Base-by-base conservation (phyloP, 192 early-diverging fungal genomes). In the Chytriomyces hyalinus region DNA sequence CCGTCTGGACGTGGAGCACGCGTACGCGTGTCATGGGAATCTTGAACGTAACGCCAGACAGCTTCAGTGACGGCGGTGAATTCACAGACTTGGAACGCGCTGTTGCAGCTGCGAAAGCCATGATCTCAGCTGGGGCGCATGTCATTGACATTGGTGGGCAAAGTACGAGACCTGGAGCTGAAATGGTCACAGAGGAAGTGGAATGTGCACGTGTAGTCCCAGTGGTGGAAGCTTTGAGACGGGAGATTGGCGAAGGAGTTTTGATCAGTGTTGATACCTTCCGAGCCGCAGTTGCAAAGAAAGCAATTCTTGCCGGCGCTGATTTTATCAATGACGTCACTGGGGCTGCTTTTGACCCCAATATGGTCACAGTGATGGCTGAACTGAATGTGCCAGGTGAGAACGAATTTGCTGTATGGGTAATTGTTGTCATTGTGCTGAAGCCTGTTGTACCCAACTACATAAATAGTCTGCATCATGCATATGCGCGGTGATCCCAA, bases 231-330 rank as follows among this genome's bases (percentile, higher is more conserved):
- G 86, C 86, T 44, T 83, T 99, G 67, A 87, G 97, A 24, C 77
- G 77, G 11, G 87, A 87, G 1, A 86, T 90, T 48, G 76, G 79
- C 20, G 60, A 62, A 24, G 45, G 43, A 11, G 77, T 92, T 9
- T 92, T 96, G 9, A 96, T 99, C 50, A 96, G 94, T 6, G 89
- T 99, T 48, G 97, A 99, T 80, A 99, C 97, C 0, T 98, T 89
- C 83, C 90, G 92, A 47, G 92, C 95, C 44, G 71, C 68, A 15
- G 97, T 99, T 17, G 97, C 97, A 17, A 86, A 88, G 15, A 90
- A 88, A 15, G 94, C 97, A n/a, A 80, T 99, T 7, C 87, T 89
- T 49, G 95, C 94, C 6, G 97, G 97, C 11, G 96, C 96, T 0
- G 91, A 94, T 80, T 85, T 98, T 49, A 90, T 99, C 82, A 99